A percentile compares a stretch with the other conserved stretches of the same genome.
These are phyloP conservation scores for Neurospora africana DNA, from an alignment of 495 filamentous ascomycete species.

Conservation along the genomic window DNA sequence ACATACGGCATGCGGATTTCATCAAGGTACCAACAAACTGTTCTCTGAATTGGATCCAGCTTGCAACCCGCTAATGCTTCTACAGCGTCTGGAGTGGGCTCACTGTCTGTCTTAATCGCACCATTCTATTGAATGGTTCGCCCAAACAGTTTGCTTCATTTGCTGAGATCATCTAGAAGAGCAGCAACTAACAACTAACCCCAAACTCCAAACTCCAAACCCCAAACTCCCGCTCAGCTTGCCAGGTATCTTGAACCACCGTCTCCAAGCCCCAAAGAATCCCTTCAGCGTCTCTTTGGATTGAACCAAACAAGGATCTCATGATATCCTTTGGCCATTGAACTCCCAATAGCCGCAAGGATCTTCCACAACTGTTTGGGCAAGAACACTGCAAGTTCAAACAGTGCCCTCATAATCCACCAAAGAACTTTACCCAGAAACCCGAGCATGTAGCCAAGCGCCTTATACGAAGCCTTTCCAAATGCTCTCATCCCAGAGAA, in stretches of 20 bases:
- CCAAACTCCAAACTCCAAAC: too few species aligned
- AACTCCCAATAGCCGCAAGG: slow-evolving; percentile 16
- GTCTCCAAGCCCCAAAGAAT: background rate
- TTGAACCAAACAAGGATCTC: slow-evolving; percentile 33
- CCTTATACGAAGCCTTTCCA: slow-evolving; percentile 13
- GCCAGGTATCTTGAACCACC: background rate
- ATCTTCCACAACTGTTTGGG: slow-evolving; percentile 27
- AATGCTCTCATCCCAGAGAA: slow-evolving; percentile 14
- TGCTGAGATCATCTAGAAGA: background rate
- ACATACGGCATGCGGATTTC: background rate
- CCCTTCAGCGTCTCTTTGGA: slow-evolving; percentile 18
- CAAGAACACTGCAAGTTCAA: slow-evolving; percentile 22
- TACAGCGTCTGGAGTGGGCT: background rate
- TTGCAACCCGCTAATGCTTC: background rate
- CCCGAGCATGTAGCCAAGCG: slow-evolving; percentile 23
- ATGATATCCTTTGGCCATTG: slow-evolving; percentile 24
- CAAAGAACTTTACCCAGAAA: slow-evolving; percentile 18
- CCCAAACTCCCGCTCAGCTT: background rate
- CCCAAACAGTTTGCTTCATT: background rate
- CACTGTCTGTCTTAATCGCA: background rate
- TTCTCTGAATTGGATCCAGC: background rate
- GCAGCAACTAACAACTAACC: background rate
- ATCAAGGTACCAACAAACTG: background rate
- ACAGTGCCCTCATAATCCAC: slow-evolving; percentile 14
- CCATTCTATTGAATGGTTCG: background rate